A percentile compares a stretch with the other conserved stretches of the same genome.
These are phyloP conservation scores for Wickerhamiella occidentalis DNA, from an alignment of 805 yeast species.

Conservation along the genomic window DNA sequence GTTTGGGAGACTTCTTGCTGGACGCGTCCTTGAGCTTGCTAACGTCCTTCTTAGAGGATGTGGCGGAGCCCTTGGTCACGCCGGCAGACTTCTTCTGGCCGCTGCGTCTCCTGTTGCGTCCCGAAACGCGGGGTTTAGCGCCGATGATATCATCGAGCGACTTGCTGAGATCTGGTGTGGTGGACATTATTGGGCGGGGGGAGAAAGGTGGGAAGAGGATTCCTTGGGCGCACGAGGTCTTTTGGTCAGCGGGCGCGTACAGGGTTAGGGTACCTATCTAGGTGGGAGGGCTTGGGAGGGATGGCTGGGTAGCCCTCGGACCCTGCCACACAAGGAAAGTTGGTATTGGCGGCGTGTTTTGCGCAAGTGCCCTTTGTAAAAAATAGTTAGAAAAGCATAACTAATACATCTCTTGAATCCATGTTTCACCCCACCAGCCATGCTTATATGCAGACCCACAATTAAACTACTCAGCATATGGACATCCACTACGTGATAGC, in stretches of 20 bases:
- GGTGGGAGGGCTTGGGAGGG: not conserved
- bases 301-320: not conserved
- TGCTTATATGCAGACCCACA: constrained; percentile 6
- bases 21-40: constrained; percentile 24
- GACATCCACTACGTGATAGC: constrained; percentile 49
- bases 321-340: not conserved
- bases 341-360: not conserved
- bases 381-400: not conserved
- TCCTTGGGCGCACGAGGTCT: not conserved
- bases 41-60: constrained; percentile 18
- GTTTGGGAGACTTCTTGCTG: constrained; percentile 12
- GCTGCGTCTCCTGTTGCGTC: constrained; percentile 13
- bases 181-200: not conserved
- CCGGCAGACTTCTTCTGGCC: constrained; percentile 22
- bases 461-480: constrained; percentile 10
- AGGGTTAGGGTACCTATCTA: not conserved
- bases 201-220: not conserved
- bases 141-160: constrained; percentile 92
- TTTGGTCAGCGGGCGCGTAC: not conserved
- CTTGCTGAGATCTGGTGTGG: constrained; percentile 63
- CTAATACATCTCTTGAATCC: not conserved
- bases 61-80: constrained; percentile 21
- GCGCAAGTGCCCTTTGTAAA: not conserved
- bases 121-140: constrained; percentile 25
- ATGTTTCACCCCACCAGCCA: not conserved